phyloP scores from a whole-genome alignment of 2,329 filamentous ascomycete genomes.

The Macrophomina pseudophaseolina region DNA sequence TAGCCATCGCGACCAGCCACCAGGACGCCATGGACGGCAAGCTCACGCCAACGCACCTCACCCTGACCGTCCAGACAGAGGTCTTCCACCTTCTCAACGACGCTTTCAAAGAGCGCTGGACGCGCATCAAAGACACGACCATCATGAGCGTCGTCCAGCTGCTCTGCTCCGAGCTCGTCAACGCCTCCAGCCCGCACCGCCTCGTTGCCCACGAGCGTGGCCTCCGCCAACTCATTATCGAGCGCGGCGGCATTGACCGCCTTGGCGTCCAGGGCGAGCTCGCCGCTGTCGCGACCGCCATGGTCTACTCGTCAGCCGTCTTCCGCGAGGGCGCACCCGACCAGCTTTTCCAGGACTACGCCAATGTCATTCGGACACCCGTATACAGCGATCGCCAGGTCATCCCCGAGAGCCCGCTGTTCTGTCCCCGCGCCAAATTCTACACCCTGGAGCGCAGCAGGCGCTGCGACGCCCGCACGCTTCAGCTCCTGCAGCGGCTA shows the following conservation, averaged over 20 bases:
- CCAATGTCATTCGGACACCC: background rate
- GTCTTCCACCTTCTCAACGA: conserved; percentile 40
- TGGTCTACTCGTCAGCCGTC: conserved; percentile 39
- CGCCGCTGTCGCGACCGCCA: conserved; percentile 34
- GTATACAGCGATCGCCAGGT: background rate
- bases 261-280: conserved; percentile 40
- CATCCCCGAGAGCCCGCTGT: conserved; percentile 45
- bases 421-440: conserved; percentile 36
- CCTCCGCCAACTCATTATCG: conserved; percentile 38
- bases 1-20: conserved; percentile 43
- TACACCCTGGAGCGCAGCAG: conserved; percentile 36
- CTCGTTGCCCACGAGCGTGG: conserved; percentile 38
- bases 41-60: conserved; percentile 39
- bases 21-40: conserved; percentile 37
- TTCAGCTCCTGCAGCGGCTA: conserved; percentile 37
- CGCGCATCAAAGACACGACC: conserved; percentile 39
- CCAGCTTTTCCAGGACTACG: conserved; percentile 37
- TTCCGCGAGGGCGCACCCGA: conserved; percentile 38
- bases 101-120: conserved; percentile 34
- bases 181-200: conserved; percentile 27
- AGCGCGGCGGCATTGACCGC: conserved; percentile 41
- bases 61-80: conserved; percentile 39
- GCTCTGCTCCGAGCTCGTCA: conserved; percentile 42
- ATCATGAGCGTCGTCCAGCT: conserved; percentile 45
- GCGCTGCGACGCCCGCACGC: conserved; percentile 29